These are phyloP conservation scores for Pachysandra terminalis DNA, from an alignment of 164 flowering plant genomes.

Conservation along the genomic window DNA sequence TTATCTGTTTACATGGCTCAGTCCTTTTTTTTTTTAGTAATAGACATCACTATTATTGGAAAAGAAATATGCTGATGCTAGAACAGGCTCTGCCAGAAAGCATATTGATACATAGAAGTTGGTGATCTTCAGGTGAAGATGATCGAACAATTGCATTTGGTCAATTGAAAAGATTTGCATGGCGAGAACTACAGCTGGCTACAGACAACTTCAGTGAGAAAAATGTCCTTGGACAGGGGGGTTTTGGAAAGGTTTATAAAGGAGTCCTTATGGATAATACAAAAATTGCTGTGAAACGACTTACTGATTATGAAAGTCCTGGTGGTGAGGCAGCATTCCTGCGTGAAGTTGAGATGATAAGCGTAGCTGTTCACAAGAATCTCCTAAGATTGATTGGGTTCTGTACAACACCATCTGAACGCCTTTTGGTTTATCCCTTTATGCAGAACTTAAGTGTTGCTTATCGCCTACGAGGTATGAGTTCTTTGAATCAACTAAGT, in stretches of 20 bases:
- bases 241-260: conserved; percentile 68
- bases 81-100: background rate
- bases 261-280: conserved; percentile 48
- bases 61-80: too few species aligned
- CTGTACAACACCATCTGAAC: conserved; percentile 60
- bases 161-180: conserved; percentile 80
- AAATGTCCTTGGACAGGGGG: conserved; percentile 70
- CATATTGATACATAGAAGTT: background rate
- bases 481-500: background rate
- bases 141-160: conserved; percentile 92
- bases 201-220: conserved; percentile 65
- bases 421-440: conserved; percentile 67
- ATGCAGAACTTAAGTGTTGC: conserved; percentile 72
- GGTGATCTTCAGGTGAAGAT: conserved; percentile 66
- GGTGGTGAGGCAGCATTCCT: conserved; percentile 73
- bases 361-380: conserved; percentile 65
- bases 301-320: conserved; percentile 47
- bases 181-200: conserved; percentile 87
- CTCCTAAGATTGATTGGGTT: conserved; percentile 59
- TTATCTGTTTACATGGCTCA: too few species aligned
- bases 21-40: too few species aligned
- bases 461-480: conserved; percentile 54
- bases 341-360: conserved; percentile 63
- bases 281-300: conserved; percentile 64
- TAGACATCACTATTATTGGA: too few species aligned